Percentiles rank a stretch among this genome's conserved stretches.
These are phyloP conservation scores for Ambrosia trifida DNA, from an alignment of 129 eudicot genomes.

Conservation along the genomic window DNA sequence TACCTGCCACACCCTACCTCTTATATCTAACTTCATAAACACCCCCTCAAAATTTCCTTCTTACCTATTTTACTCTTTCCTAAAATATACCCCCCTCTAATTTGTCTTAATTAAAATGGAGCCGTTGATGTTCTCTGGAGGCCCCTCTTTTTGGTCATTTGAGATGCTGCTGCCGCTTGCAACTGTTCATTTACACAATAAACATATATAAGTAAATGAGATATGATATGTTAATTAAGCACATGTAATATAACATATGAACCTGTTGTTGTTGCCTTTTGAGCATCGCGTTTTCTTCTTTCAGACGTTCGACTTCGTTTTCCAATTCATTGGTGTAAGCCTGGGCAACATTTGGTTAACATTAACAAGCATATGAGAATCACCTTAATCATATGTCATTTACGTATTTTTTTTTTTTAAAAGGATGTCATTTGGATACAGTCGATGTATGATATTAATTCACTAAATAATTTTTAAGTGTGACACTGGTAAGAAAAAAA, in stretches of 20 bases:
- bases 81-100: constrained; percentile 30
- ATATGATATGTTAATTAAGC: not conserved
- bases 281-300: constrained; percentile 54
- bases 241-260: not conserved
- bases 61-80: constrained; percentile 36
- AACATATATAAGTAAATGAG: not conserved
- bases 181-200: constrained; percentile 36
- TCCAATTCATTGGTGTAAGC: constrained; percentile 67
- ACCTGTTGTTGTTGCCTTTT: constrained; percentile 56
- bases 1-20: constrained; percentile 37
- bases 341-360: constrained; percentile 26
- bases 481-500: not conserved
- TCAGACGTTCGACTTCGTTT: constrained; percentile 49
- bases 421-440: too few relatives aligned
- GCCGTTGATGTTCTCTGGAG: constrained; percentile 67
- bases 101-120: constrained; percentile 74
- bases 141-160: constrained; percentile 48
- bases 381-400: not conserved
- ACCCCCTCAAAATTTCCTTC: constrained; percentile 32
- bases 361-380: constrained; percentile 9
- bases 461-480: too few relatives aligned
- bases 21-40: constrained; percentile 26
- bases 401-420: too few relatives aligned
- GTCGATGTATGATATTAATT: too few relatives aligned
- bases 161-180: constrained; percentile 47